A percentile compares a stretch with the other conserved stretches of the same genome.
Evolutionary conservation across 768 basidiomycete genomes (phyloP).

Genomic region (Scleroderma bovista): DNA sequence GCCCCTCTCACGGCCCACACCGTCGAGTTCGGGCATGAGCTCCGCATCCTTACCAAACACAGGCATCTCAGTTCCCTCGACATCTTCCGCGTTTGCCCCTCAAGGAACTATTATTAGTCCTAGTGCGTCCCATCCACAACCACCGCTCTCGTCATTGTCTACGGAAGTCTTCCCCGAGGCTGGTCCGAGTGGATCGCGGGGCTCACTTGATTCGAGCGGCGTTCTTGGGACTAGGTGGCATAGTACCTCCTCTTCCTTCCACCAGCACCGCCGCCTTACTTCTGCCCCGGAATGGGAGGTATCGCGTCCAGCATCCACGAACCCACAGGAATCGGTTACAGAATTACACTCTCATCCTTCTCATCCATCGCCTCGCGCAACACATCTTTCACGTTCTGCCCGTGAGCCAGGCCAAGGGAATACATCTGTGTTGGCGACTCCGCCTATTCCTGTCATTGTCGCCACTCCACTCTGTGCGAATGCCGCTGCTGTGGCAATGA

Average conservation of each 20-base stretch:
- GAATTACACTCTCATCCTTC: conserved; percentile 3
- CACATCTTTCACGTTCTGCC: conserved; percentile 8
- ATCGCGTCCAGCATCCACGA: conserved; percentile 7
- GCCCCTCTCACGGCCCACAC: conserved; percentile 49
- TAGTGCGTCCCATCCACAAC: conserved; percentile 4
- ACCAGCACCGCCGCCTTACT: conserved; percentile 8
- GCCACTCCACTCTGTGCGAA: conserved; percentile 7
- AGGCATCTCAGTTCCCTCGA: conserved; percentile 29
- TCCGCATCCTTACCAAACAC: conserved; percentile 39
- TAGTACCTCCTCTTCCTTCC: conserved; percentile 23
- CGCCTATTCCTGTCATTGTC: background rate
- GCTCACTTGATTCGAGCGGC: conserved; percentile 15
- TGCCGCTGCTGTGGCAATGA: conserved; percentile 10
- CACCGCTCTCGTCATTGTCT: background rate
- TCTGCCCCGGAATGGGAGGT: conserved; percentile 16
- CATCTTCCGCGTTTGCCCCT: conserved; percentile 11
- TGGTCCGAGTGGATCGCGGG: conserved; percentile 9
- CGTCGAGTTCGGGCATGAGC: conserved; percentile 52
- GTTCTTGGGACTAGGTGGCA: conserved; percentile 53
- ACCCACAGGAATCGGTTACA: conserved; percentile 5
- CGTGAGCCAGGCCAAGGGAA: background rate
- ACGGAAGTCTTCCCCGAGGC: conserved; percentile 5
- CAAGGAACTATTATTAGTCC: background rate
- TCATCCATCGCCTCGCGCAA: conserved; percentile 1
- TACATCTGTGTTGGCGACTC: background rate